Conservation (phyloP, 495 filamentous ascomycete species). For the Lasiosphaeria miniovina region DNA sequence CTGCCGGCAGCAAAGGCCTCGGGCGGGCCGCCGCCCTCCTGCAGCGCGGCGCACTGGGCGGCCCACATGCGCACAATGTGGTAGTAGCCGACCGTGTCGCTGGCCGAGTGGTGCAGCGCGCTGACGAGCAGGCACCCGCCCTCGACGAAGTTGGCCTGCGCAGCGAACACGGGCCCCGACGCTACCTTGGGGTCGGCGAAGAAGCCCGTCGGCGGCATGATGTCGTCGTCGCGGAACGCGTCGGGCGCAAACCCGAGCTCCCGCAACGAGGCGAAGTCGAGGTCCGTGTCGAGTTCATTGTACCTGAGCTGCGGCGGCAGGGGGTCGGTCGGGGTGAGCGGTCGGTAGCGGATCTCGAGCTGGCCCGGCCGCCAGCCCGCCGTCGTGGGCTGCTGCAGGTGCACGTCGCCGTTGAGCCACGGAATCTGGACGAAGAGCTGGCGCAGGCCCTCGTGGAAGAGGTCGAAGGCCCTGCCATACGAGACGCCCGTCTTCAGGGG, state of each 20-base stretch:
- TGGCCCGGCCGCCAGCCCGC: slow-evolving; percentile 21
- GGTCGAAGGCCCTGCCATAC: slow-evolving; percentile 4
- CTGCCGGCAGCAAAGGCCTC: slow-evolving; percentile 1
- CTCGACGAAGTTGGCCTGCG: slow-evolving; percentile 20
- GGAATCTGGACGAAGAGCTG: slow-evolving; percentile 14
- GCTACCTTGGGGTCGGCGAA: neutral
- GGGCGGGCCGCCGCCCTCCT: neutral
- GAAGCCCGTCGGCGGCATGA: slow-evolving; percentile 8
- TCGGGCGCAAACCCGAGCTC: slow-evolving; percentile 13
- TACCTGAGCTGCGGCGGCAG: slow-evolving; percentile 13
- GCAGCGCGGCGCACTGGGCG: slow-evolving; percentile 9
- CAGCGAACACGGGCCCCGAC: slow-evolving; percentile 10
- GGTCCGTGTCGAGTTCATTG: slow-evolving; percentile 8
- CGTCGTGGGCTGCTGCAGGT: neutral
- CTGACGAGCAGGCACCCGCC: slow-evolving; percentile 14
- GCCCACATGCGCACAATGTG: slow-evolving; percentile 16
- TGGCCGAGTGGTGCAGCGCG: slow-evolving; percentile 10
- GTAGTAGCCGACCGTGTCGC: slow-evolving; percentile 9
- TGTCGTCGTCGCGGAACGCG: slow-evolving; percentile 14
- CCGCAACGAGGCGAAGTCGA: slow-evolving; percentile 11
- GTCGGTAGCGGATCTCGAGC: slow-evolving; percentile 21
- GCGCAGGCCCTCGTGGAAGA: slow-evolving; percentile 12
- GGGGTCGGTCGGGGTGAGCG: neutral
- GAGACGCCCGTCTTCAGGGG: slow-evolving; percentile 8
- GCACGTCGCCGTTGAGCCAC: slow-evolving; percentile 19